Evolutionary conservation across 2,329 filamentous ascomycete genomes (phyloP).

Genomic region (Penicillium sumatraense): DNA sequence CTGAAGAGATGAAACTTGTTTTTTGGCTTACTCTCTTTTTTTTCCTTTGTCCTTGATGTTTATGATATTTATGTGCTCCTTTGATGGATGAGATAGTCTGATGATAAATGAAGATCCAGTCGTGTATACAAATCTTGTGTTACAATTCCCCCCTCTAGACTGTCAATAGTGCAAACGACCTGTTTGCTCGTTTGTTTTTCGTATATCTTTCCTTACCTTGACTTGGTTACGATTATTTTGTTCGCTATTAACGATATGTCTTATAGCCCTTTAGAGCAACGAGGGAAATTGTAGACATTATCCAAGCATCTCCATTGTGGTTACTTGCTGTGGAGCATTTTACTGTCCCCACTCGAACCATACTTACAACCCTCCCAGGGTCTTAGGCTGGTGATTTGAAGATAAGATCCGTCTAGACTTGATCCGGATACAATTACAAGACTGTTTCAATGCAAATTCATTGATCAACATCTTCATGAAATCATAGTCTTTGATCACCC

Average conservation of each 20-base stretch:
- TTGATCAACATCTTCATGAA: neutral
- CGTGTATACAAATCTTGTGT: neutral
- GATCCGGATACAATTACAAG: neutral
- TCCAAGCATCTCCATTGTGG: no score
- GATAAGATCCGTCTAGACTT: neutral
- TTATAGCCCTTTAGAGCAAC: no score
- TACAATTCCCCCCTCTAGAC: neutral
- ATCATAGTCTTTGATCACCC: neutral
- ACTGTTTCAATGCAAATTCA: neutral
- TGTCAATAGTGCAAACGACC: no score
- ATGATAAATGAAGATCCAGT: conserved; percentile 1
- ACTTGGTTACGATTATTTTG: no score
- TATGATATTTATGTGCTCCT: neutral
- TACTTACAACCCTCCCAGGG: neutral
- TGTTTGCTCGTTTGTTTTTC: no score
- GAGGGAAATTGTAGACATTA: no score
- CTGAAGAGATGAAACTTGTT: neutral
- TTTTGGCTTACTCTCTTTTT: no score
- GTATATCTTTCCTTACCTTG: no score
- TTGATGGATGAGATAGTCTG: neutral
- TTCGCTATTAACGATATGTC: no score
- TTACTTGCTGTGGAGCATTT: no score
- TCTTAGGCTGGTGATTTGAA: neutral
- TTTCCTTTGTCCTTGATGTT: conserved; percentile 8
- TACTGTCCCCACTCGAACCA: neutral